Evolutionary conservation across 345 rosid genomes (phyloP), one percentile per base, ranked within the genome.

Genomic region (Xanthoceras sorbifolium): DNA sequence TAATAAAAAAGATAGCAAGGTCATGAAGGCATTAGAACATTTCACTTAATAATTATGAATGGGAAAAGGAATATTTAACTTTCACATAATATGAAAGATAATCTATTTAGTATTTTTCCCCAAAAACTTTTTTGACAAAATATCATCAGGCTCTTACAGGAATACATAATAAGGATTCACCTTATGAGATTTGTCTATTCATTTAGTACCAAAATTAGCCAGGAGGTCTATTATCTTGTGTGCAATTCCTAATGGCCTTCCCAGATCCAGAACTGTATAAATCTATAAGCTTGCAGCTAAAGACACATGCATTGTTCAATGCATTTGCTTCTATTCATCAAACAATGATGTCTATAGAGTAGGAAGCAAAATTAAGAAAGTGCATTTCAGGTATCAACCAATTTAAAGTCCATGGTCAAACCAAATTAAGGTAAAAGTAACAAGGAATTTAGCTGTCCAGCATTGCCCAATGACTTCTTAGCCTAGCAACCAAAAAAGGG

Each of bases 1-100:
- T 34, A 60, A 73, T 64, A 75, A 77, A 59, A 84, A 60, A 26
- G 60, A 62, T 28, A 67, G 71, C 69, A 83, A 60, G 76, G 32
- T 23, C 46, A 34, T 46, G 20, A 72, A 23, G 32, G 34, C 48
- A 36, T 62, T 62, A 62, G 38, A 62, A 22, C 50, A 55, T 54
- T 17, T 3, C 65, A 31, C 64, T 71, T 29, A n/a, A 36, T 57
- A 22, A 71, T 73, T 6, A 32, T 52, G 7, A 14, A 34, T 34
- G 48, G 25, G 0, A 40, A 25, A 38, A 15, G 14, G 28, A 59
- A n/a, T 28, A 68, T 25, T 38, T 69, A 46, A 29, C 18, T 31
- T 9, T 34, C 14, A 69, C 40, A 20, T 69, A 60, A 2, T 50
- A 69, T 50, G 25, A 69, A n/a, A 29, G 12, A 46, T 54, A 17